Conservation (phyloP, 768 basidiomycete species). For the Lentinula edodes region DNA sequence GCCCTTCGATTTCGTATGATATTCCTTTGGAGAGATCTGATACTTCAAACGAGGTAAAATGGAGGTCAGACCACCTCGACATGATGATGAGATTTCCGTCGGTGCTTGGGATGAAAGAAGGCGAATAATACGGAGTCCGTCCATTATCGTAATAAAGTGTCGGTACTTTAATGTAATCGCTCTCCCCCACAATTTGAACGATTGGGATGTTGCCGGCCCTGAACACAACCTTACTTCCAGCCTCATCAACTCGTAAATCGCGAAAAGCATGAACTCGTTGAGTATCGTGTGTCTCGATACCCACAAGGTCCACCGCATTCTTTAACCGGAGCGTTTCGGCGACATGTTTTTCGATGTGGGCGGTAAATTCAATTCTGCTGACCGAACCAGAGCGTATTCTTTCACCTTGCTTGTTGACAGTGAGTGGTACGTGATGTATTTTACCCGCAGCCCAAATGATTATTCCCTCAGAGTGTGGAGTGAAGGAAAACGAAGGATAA, state of each 20-base stretch:
- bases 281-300: slow-evolving; percentile 45
- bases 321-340: slow-evolving; percentile 50
- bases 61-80: slow-evolving; percentile 60
- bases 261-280: slow-evolving; percentile 61
- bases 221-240: slow-evolving; percentile 51
- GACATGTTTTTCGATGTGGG: slow-evolving; percentile 57
- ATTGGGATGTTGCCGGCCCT: slow-evolving; percentile 62
- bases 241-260: slow-evolving; percentile 51
- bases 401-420: slow-evolving; percentile 48
- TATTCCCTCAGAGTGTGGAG: slow-evolving; percentile 50
- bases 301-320: slow-evolving; percentile 43
- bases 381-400: slow-evolving; percentile 36
- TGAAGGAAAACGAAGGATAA: slow-evolving; percentile 72
- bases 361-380: slow-evolving; percentile 49
- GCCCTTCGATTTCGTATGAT: slow-evolving; percentile 45
- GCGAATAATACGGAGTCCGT: slow-evolving; percentile 55
- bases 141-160: slow-evolving; percentile 36
- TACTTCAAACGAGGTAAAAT: slow-evolving; percentile 62
- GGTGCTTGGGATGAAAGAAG: slow-evolving; percentile 52
- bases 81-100: slow-evolving; percentile 49
- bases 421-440: slow-evolving; percentile 57
- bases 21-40: slow-evolving; percentile 41
- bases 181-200: slow-evolving; percentile 35
- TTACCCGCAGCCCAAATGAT: slow-evolving; percentile 74
- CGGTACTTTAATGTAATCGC: slow-evolving; percentile 35